Evolutionary conservation across 768 basidiomycete species (phyloP).

Genomic region (Pluteus cervinus): DNA sequence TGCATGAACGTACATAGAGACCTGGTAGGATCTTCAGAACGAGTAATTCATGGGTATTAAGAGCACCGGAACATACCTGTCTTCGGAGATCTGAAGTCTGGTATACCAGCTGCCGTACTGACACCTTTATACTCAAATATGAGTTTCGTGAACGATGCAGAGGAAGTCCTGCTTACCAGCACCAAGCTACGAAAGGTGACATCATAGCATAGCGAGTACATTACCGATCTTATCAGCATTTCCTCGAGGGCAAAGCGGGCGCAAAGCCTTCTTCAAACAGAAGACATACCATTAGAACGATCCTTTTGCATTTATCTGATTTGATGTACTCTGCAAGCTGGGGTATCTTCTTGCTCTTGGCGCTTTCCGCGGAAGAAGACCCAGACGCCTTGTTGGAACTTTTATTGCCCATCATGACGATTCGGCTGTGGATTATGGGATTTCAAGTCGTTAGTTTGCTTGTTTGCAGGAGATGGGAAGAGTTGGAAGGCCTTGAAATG

Average conservation of each 20-base stretch:
- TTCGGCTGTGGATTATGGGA: too few species aligned
- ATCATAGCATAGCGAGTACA: too few species aligned
- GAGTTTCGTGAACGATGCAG: background rate
- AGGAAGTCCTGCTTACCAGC: conserved; percentile 42
- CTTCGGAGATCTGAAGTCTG: conserved; percentile 83
- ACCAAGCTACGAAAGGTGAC: conserved; percentile 41
- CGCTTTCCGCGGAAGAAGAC: too few species aligned
- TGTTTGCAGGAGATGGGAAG: too few species aligned
- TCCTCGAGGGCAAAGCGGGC: too few species aligned
- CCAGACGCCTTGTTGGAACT: too few species aligned
- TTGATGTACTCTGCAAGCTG: conserved; percentile 63
- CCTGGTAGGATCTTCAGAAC: conserved; percentile 26
- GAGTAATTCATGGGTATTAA: background rate
- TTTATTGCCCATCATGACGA: too few species aligned
- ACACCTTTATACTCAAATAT: conserved; percentile 38
- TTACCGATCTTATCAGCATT: too few species aligned
- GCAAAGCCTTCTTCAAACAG: too few species aligned
- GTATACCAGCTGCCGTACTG: conserved; percentile 78
- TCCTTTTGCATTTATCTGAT: conserved; percentile 58
- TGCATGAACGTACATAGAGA: conserved; percentile 40
- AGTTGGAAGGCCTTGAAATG: too few species aligned
- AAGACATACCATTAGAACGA: conserved; percentile 65
- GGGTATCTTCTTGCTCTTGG: too few species aligned
- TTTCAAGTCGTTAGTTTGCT: too few species aligned
- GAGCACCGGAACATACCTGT: conserved; percentile 56